Base-by-base conservation (phyloP, 305 asterid species). In the Stenogyne calaminthoides region DNA sequence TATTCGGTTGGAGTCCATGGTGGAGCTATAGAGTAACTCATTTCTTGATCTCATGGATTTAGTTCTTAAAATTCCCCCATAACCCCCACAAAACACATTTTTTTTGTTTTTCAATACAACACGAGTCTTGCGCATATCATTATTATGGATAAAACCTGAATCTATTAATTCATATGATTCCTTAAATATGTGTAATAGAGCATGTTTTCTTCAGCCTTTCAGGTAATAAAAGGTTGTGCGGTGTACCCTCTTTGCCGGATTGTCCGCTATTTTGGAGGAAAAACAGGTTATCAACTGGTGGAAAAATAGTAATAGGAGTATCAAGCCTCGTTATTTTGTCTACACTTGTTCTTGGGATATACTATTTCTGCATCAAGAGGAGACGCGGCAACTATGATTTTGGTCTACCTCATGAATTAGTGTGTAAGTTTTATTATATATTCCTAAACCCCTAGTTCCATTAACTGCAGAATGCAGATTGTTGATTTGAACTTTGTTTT, bases 1-100 rank as follows among this genome's bases (percentile, higher is more conserved):
- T 89, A 86, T 69, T 91, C 97, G 20, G 78, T 93, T 71, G 98
- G 97, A 39, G 93, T 93, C 75, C 98, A 91, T 51, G 96, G 98
- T 71, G 98, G 98, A 80, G 85, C 89, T 80, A 88, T 93, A 66
- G 98, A 93, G 97, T 93, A 91, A 73, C 87, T 84, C 77, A 5
- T 46, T 1, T 46, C 54, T 46, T 46, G 49, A 61, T 71, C 7
- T 56, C 44, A 22, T 42, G 8, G 36, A 40, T 46, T 44, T 14
- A 51, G 16, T 32, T 61, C 65, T 60, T 57, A 55, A 52, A 51
- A 32, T 7, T 6, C 5, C 75, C 4, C 36, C 36, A 32, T 25
- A 2, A 1, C 29, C 29, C 29, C 25, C 25, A 22, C 2, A 22
- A 25, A 25, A 25, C 29, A 25, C 25, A 25, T 25, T 25, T 25